Conservation (phyloP, 495 filamentous ascomycete species). For the Glutinoglossum americanum region DNA sequence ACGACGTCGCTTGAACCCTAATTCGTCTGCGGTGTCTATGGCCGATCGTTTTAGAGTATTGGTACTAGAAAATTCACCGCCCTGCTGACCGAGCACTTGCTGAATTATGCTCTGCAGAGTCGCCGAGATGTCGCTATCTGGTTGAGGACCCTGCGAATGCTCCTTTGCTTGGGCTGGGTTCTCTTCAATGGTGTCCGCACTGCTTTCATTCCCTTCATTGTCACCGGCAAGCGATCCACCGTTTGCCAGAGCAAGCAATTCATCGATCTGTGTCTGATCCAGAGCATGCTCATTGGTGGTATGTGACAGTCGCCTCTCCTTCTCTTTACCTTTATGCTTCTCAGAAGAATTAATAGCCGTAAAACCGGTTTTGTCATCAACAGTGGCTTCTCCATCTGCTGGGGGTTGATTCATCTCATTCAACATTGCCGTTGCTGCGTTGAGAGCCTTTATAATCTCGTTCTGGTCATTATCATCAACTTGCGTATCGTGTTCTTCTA, state of each 20-base stretch:
- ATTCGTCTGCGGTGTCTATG: not conserved
- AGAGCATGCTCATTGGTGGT: conserved; percentile 4
- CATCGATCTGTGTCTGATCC: conserved; percentile 6
- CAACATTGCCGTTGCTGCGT: conserved; percentile 8
- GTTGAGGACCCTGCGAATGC: conserved; percentile 2
- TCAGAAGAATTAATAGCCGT: not conserved
- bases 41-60: not conserved
- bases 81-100: conserved; percentile 5
- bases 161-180: not conserved
- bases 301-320: not conserved
- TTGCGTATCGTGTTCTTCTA: not conserved
- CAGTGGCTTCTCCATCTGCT: not conserved
- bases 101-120: conserved; percentile 6
- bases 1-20: not conserved
- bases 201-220: not conserved
- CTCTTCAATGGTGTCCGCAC: not conserved
- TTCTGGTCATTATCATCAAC: conserved; percentile 2
- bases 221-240: conserved; percentile 5
- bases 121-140: conserved; percentile 7
- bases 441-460: conserved; percentile 8
- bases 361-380: not conserved
- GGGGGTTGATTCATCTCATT: conserved; percentile 5
- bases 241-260: conserved; percentile 5
- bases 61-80: not conserved
- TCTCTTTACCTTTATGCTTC: not conserved